Percentiles rank a stretch among this genome's conserved stretches.
These are phyloP conservation scores for Apiotrichum siamense DNA, from an alignment of 1,284 basidiomycete species.

Conservation along the genomic window DNA sequence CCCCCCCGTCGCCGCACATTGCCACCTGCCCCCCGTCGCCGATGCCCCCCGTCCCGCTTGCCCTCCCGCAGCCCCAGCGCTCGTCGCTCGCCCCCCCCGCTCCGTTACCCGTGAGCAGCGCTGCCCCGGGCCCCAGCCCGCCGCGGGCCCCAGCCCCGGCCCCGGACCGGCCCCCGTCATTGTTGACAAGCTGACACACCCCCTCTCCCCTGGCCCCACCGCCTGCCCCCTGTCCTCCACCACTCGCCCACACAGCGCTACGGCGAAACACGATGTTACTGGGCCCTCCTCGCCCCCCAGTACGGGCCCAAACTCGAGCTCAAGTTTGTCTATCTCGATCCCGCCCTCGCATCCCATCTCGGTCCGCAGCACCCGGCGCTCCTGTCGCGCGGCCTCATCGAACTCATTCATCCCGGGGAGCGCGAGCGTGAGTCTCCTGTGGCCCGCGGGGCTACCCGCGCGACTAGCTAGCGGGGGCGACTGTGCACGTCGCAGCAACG, in stretches of 20 bases:
- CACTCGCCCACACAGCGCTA: not conserved
- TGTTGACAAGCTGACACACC: too few relatives aligned
- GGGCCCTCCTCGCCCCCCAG: conserved; percentile 35
- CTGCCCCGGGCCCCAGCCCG: too few relatives aligned
- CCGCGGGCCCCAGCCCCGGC: too few relatives aligned
- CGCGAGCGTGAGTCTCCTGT: conserved; percentile 59
- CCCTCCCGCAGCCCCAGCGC: too few relatives aligned
- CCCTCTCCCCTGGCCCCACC: not conserved
- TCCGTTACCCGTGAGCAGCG: too few relatives aligned
- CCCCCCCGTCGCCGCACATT: too few relatives aligned
- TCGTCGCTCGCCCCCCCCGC: not conserved
- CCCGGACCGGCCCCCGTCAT: too few relatives aligned
- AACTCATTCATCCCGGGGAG: conserved; percentile 87
- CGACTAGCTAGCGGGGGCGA: too few relatives aligned
- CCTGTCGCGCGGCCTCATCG: conserved; percentile 68
- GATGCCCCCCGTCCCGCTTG: too few relatives aligned
- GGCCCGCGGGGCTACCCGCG: too few relatives aligned
- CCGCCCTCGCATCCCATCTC: conserved; percentile 70
- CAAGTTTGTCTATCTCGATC: conserved; percentile 82
- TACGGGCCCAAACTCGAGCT: conserved; percentile 52
- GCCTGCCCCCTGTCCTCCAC: not conserved
- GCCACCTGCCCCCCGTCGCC: too few relatives aligned
- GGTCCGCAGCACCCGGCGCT: conserved; percentile 62
- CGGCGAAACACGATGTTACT: conserved; percentile 36
- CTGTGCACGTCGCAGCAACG: too few relatives aligned